Evolutionary conservation across 2,329 filamentous ascomycete species (phyloP).

Genomic region (Aspergillus bombycis): DNA sequence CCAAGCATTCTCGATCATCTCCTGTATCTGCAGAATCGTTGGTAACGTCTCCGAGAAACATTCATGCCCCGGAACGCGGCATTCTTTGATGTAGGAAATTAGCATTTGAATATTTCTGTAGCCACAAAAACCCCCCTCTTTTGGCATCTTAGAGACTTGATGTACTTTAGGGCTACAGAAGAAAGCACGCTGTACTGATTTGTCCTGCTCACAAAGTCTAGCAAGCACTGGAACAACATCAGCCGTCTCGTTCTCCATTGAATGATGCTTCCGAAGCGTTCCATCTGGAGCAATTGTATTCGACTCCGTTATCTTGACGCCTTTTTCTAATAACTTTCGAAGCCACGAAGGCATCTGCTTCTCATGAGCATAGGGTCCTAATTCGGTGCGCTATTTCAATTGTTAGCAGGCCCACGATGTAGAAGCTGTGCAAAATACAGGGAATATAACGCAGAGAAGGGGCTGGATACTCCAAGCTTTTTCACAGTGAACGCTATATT

Average conservation of each 20-base stretch:
- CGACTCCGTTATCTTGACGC: constrained; percentile 58
- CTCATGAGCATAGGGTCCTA: constrained; percentile 74
- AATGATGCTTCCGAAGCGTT: constrained; percentile 44
- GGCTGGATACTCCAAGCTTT: constrained; percentile 34
- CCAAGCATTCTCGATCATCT: constrained; percentile 86
- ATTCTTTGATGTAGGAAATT: constrained; percentile 72
- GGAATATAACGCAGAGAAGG: neutral
- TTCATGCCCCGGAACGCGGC: constrained; percentile 59
- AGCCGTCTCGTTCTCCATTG: constrained; percentile 51
- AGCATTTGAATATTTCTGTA: constrained; percentile 96
- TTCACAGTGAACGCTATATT: constrained; percentile 18
- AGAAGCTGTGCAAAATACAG: neutral
- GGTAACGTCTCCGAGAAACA: constrained; percentile 67
- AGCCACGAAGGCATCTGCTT: constrained; percentile 74
- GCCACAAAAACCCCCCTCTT: constrained; percentile 89
- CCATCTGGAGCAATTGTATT: constrained; percentile 54
- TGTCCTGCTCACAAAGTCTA: constrained; percentile 67
- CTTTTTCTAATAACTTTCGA: constrained; percentile 61
- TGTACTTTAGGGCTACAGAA: constrained; percentile 75
- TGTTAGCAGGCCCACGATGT: constrained; percentile 19
- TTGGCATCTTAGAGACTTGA: constrained; percentile 80
- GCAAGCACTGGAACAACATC: constrained; percentile 66
- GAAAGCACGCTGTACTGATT: constrained; percentile 69
- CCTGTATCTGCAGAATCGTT: constrained; percentile 79
- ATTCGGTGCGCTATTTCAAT: constrained; percentile 55